Conservation (phyloP, 2,329 filamentous ascomycete species). For the Mycosphaerelloides madeirae region DNA sequence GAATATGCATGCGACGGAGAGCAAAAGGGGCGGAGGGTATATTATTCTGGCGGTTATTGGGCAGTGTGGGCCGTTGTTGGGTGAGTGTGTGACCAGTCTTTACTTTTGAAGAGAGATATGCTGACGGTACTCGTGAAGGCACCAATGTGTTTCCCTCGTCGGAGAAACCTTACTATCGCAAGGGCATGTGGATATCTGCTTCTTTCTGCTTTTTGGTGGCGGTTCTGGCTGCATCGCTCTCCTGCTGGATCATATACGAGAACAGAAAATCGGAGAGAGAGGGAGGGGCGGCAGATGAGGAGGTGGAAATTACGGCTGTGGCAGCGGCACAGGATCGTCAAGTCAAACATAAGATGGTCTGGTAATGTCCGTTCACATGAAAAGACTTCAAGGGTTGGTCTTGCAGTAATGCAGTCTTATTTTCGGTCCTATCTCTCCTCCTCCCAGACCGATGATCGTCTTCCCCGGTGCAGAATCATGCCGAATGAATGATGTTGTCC, state of each 20-base stretch:
- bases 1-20: constrained; percentile 37
- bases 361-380: no score
- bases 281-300: constrained; percentile 23
- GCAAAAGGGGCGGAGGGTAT: constrained; percentile 35
- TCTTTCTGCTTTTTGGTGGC: constrained; percentile 59
- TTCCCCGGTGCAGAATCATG: background rate
- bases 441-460: background rate
- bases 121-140: constrained; percentile 34
- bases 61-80: constrained; percentile 66
- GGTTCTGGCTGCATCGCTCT: constrained; percentile 49
- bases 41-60: constrained; percentile 38
- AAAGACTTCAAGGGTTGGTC: no score
- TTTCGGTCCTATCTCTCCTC: no score
- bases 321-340: constrained; percentile 14
- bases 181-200: constrained; percentile 58
- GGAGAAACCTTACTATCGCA: constrained; percentile 46
- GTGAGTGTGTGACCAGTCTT: no score
- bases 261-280: constrained; percentile 56
- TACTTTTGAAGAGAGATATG: constrained; percentile 23
- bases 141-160: constrained; percentile 57
- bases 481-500: constrained; percentile 2
- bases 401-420: no score
- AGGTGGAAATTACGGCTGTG: constrained; percentile 16
- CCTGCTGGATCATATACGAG: constrained; percentile 54
- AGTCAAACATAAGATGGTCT: constrained; percentile 8